These are phyloP conservation scores for Aureobasidium lini DNA, from an alignment of 2,329 filamentous ascomycete genomes.

Conservation along the genomic window DNA sequence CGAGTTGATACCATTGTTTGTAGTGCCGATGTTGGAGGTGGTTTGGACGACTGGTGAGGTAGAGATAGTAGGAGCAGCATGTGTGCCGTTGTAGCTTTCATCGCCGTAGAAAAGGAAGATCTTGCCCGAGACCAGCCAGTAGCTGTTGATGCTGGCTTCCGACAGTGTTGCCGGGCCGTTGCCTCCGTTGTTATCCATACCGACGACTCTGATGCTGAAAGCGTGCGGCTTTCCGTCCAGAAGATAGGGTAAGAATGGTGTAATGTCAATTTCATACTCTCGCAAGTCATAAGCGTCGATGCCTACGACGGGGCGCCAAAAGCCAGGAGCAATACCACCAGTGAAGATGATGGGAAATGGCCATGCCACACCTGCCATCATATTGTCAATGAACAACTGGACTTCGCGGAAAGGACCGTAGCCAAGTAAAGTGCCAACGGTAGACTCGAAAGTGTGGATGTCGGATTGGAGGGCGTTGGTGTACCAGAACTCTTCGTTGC, in stretches of 20 bases:
- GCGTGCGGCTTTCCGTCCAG: conserved; percentile 58
- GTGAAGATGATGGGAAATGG: conserved; percentile 79
- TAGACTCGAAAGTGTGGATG: conserved; percentile 48
- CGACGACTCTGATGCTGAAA: conserved; percentile 61
- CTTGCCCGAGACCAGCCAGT: conserved; percentile 73
- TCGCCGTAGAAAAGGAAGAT: conserved; percentile 5
- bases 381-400: conserved; percentile 65
- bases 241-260: conserved; percentile 64
- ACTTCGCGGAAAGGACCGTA: conserved; percentile 71
- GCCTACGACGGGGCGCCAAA: conserved; percentile 73
- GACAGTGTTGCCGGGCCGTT: conserved; percentile 43
- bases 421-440: conserved; percentile 52
- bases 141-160: conserved; percentile 49
- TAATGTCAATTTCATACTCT: conserved; percentile 76
- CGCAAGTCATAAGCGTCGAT: conserved; percentile 71
- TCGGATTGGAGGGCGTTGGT: conserved; percentile 62
- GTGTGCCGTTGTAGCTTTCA: neutral
- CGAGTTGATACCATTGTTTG: conserved; percentile 47
- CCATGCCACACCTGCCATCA: conserved; percentile 68
- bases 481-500: conserved; percentile 79
- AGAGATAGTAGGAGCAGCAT: neutral
- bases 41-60: neutral
- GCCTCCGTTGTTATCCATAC: conserved; percentile 50
- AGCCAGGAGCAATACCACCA: conserved; percentile 66
- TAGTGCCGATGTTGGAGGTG: neutral